These are phyloP conservation scores for Penicillium crustosum DNA, from an alignment of 2,329 filamentous ascomycete species.

Conservation along the genomic window DNA sequence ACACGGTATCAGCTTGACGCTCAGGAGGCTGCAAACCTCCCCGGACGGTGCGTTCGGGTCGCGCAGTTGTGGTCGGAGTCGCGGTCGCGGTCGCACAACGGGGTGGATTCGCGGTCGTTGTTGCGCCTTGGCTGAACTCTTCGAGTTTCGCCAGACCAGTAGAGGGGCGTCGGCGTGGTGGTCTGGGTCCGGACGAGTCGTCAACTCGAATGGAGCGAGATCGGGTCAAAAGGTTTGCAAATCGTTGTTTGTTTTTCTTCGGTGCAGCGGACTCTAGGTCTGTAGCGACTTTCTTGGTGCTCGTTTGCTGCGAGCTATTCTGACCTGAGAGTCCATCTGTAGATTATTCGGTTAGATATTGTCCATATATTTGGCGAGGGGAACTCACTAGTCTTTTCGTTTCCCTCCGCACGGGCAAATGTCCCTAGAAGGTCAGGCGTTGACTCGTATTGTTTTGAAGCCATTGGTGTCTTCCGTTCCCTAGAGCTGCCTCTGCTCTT, in stretches of 20 bases:
- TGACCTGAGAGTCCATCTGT: conserved; percentile 25
- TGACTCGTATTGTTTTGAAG: conserved; percentile 42
- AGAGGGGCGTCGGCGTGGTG: conserved; percentile 39
- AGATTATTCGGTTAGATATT: conserved; percentile 8
- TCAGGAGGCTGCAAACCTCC: conserved; percentile 64
- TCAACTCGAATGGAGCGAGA: conserved; percentile 48
- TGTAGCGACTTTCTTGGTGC: conserved; percentile 28
- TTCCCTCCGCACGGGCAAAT: conserved; percentile 29
- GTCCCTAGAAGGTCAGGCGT: conserved; percentile 43
- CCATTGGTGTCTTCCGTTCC: conserved; percentile 41
- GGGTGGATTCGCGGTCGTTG: conserved; percentile 48
- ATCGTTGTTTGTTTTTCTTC: conserved; percentile 48
- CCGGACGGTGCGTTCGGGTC: conserved; percentile 68
- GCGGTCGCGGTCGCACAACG: conserved; percentile 65
- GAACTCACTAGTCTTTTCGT: conserved; percentile 29
- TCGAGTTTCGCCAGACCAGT: conserved; percentile 42
- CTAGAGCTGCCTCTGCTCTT: conserved; percentile 47
- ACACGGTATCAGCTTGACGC: conserved; percentile 47
- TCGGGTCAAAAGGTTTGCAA: conserved; percentile 46
- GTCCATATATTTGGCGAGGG: background rate
- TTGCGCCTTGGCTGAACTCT: conserved; percentile 35
- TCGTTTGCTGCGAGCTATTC: conserved; percentile 24
- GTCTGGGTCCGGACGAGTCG: conserved; percentile 38
- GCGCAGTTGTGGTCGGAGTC: conserved; percentile 57
- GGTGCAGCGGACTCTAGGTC: conserved; percentile 30